Percentiles rank a stretch among this genome's conserved stretches.
Evolutionary conservation across 495 filamentous ascomycete species (phyloP).

Genomic region (Aeminium ludgeri): DNA sequence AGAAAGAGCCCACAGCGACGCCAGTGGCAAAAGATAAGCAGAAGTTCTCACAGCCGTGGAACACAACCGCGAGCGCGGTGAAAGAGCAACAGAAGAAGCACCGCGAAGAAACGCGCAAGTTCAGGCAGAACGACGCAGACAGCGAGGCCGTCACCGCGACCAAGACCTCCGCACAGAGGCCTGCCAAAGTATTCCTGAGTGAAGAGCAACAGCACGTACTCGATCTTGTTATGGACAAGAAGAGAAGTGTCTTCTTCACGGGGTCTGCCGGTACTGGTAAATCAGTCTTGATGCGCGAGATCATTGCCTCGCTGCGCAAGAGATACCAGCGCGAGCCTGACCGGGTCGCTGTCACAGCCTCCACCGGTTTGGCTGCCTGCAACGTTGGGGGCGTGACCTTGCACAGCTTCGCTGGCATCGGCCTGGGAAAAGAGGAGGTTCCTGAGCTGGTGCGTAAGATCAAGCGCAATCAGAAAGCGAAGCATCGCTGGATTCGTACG

Average conservation of each 20-base stretch:
- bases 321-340: slow-evolving; percentile 63
- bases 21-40: slow-evolving; percentile 23
- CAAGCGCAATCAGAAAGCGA: slow-evolving; percentile 71
- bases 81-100: slow-evolving; percentile 69
- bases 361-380: slow-evolving; percentile 88
- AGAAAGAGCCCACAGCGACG: slow-evolving; percentile 21
- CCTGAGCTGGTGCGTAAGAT: slow-evolving; percentile 81
- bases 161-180: slow-evolving; percentile 25
- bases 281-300: slow-evolving; percentile 83
- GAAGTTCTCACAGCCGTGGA: slow-evolving; percentile 42
- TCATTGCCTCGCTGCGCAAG: slow-evolving; percentile 60
- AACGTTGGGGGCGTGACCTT: slow-evolving; percentile 92
- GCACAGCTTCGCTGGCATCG: slow-evolving; percentile 92
- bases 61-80: slow-evolving; percentile 61
- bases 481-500: slow-evolving; percentile 71
- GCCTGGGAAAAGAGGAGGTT: slow-evolving; percentile 76
- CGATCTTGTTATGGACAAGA: slow-evolving; percentile 53
- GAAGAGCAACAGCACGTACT: slow-evolving; percentile 75
- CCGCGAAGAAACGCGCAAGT: slow-evolving; percentile 49
- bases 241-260: slow-evolving; percentile 91
- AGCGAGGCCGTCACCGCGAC: slow-evolving; percentile 18
- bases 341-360: slow-evolving; percentile 79
- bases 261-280: slow-evolving; percentile 96
- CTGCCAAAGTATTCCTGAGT: slow-evolving; percentile 52
- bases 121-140: slow-evolving; percentile 28